Base-by-base conservation (phyloP, 2,329 filamentous ascomycete species). In the Colletotrichum orchidophilum region DNA sequence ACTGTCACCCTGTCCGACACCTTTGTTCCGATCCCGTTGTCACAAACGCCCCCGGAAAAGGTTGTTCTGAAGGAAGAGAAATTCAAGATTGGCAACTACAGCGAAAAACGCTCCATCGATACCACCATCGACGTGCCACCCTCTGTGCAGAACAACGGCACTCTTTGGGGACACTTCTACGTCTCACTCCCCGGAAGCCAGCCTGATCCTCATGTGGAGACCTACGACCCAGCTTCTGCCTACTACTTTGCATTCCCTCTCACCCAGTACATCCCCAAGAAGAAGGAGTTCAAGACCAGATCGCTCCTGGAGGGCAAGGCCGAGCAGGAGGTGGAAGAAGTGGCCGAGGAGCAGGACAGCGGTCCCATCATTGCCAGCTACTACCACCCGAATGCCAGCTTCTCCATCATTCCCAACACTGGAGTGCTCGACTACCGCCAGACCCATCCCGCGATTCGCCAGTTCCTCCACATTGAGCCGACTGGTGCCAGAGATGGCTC, bases 141-240 rank as follows among this genome's bases (percentile, higher is more conserved):
- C 73, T 87, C 90, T 52, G 95, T 97, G 0, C 95, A 98, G 85
- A 88, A 95, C 75, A 98, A 98, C 80, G 95, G 94, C 39, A 98
- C 96, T 1, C 88, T 99, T 11, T 98, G 94, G 91, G 96, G 94
- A 2, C 96, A 99, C 81, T 97, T 98, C 82, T 97, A 95, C 77
- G 85, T 98, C 72, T 94, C 91, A 12, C 89, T 97, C 74, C 84
- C 91, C 11, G 96, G 95, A 63, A 89, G 90, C 70, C 87, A 89
- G 66, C 84, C 97, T 35, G 96, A 98, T 77, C 96, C 96, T 3
- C 87, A 87, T 11, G 87, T 90, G 66, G 85, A 90, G 1, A 87
- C 86, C 69, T 99, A 94, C 80, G 93, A 97, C 79, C 84, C 90
- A 0, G 87, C 88, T 9, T 92, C 90, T 71, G 95, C 96, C 3